Base-by-base conservation (phyloP, 441 rosid species). In the Biscutella auriculata region DNA sequence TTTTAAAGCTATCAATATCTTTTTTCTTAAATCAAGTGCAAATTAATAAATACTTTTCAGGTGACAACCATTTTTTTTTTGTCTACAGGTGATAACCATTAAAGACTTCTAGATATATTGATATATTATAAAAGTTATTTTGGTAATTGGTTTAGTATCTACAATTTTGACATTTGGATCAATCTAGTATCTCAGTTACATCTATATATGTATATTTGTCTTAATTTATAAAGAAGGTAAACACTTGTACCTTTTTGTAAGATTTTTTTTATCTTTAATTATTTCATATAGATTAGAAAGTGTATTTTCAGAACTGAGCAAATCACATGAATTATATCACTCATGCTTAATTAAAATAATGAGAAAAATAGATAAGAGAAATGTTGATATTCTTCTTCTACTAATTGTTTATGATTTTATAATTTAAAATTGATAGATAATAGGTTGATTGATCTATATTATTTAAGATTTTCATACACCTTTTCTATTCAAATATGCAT, bases 81-180 rank as follows among this genome's bases (percentile, higher is more conserved):
- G 41, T 30, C 35, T 37, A 37, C 35, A 14, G 25, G 57, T 40
- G 43, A 21, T 29, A 15, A 5, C 17, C 36, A 62, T 10, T 61
- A 21, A 62, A 63, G 51, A 30, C 62, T 65, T 65, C 6, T 10
- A 55, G 56, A 55, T 55, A 55, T 54, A 32, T 33, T 54, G 26
- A 16, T n/a, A 27, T 9, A 34, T 34, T 15, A 9, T 3, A 34
- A 14, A 4, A 19, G 12, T 10, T 30, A n/a, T 51, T 15, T 62
- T 43, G 47, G 53, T 35, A 26, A 44, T 44, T 63, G 39, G 32
- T 23, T 62, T 35, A 13, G 40, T 53, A 63, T 44, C 60, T 53
- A 30, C 6, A 45, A 11, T 27, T 6, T 34, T 16, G 34, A 43
- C 46, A 43, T 13, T 11, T 34, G 37, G 53, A 43, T 16, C 11